Percentiles rank a stretch among this genome's conserved stretches.
Evolutionary conservation across 1,139 yeast genomes (phyloP).

Genomic region (Hemisphaericaspora lyxosophila): DNA sequence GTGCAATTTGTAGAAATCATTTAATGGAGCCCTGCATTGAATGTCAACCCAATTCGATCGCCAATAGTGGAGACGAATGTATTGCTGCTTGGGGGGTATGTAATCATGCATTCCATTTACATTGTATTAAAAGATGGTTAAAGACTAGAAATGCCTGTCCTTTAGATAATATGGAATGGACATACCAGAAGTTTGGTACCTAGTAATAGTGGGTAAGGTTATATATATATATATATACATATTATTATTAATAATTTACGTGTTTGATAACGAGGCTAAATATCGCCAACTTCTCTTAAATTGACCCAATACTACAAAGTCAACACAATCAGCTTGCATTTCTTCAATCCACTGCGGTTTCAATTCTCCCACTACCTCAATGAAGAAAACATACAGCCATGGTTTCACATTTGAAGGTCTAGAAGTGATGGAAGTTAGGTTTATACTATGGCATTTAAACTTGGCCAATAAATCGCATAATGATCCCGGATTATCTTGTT

Average conservation of each 20-base stretch:
- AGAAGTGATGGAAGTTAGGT: conserved; percentile 70
- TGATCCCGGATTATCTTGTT: conserved; percentile 74
- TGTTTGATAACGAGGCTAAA: too few species aligned
- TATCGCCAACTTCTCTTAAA: conserved; percentile 35
- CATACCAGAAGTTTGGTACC: conserved; percentile 74
- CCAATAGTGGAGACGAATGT: conserved; percentile 72
- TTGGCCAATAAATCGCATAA: conserved; percentile 64
- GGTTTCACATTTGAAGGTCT: conserved; percentile 58
- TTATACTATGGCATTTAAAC: conserved; percentile 58
- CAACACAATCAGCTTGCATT: conserved; percentile 26
- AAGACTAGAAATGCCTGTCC: conserved; percentile 98
- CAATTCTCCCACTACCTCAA: conserved; percentile 53
- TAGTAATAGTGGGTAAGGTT: too few species aligned
- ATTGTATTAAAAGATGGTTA: conserved; percentile 95
- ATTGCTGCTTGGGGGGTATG: conserved; percentile 98
- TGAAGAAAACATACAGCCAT: conserved; percentile 85
- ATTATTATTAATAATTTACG: too few species aligned
- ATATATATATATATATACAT: too few species aligned
- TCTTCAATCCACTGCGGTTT: conserved; percentile 20
- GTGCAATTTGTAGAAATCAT: conserved; percentile 98
- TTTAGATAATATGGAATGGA: conserved; percentile 93
- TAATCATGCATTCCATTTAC: conserved; percentile 92
- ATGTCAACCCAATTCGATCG: conserved; percentile 84
- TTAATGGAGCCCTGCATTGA: conserved; percentile 98
- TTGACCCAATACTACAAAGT: conserved; percentile 38